These are phyloP conservation scores for Trypanosomatidae sp. DNA, from an alignment of 208 protist genomes.

Conservation along the genomic window DNA sequence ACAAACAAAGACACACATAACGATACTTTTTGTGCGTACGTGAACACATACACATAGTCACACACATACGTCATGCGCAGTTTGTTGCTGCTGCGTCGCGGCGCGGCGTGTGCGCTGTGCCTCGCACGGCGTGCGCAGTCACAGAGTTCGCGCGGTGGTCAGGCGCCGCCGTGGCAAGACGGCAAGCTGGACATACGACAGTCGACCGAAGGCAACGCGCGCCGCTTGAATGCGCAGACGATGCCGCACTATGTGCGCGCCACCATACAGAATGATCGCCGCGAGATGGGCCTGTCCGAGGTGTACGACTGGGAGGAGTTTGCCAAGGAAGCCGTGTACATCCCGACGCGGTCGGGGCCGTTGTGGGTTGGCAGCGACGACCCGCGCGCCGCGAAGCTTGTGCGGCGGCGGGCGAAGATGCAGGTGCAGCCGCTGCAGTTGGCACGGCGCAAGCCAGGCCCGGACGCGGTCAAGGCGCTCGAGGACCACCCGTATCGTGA, in stretches of 20 bases:
- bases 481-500: constrained; percentile 77
- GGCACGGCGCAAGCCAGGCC: constrained; percentile 46
- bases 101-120: constrained; percentile 2
- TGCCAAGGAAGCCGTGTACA: constrained; percentile 77
- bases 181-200: constrained; percentile 63
- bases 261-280: constrained; percentile 79
- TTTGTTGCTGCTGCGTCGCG: not conserved
- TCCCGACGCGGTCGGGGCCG: constrained; percentile 66
- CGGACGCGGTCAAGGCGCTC: constrained; percentile 55
- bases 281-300: constrained; percentile 75
- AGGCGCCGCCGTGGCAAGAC: constrained; percentile 36
- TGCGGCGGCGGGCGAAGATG: constrained; percentile 73
- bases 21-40: not conserved
- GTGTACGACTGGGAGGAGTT: constrained; percentile 83
- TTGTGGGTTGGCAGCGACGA: constrained; percentile 83
- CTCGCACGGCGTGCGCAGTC: constrained; percentile 31
- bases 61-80: not conserved
- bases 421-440: constrained; percentile 68
- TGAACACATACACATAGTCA: too few relatives aligned
- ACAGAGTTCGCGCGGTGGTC: constrained; percentile 34
- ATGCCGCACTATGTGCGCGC: constrained; percentile 83
- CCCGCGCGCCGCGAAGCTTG: constrained; percentile 56
- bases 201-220: constrained; percentile 50
- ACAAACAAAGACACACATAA: too few relatives aligned
- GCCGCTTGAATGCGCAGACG: constrained; percentile 66